Conservation (phyloP, 2,329 filamentous ascomycete genomes). For the Thelonectria olida region DNA sequence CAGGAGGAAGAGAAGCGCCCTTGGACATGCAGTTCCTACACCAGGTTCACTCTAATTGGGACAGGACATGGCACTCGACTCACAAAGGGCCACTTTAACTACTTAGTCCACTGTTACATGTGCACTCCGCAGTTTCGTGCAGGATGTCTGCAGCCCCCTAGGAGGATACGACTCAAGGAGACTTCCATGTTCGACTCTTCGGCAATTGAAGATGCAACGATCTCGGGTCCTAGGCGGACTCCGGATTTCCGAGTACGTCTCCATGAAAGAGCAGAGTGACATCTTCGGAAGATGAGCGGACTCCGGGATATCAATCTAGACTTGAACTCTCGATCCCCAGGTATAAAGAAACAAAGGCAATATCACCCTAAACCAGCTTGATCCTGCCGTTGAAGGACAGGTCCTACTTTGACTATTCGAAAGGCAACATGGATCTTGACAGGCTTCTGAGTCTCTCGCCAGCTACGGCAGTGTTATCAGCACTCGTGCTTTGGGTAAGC, state of each 20-base stretch:
- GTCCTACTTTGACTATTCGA: background rate
- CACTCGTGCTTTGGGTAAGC: background rate
- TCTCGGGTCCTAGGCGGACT: background rate
- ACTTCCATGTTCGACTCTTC: background rate
- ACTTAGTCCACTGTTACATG: background rate
- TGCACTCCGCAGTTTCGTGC: background rate
- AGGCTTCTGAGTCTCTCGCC: background rate
- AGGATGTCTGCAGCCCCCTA: background rate
- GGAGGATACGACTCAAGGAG: background rate
- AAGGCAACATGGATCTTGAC: background rate
- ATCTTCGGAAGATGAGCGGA: background rate
- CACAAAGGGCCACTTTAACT: background rate
- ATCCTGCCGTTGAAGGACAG: background rate
- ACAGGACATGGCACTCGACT: background rate
- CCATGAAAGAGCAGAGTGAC: background rate
- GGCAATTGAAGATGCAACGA: background rate
- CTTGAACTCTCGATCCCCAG: background rate
- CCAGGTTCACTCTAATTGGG: background rate
- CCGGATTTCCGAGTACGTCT: too few species aligned
- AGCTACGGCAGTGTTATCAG: background rate
- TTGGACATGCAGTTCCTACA: background rate
- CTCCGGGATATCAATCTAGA: background rate
- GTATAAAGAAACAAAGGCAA: background rate
- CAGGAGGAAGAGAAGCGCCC: background rate
- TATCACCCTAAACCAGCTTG: background rate